phyloP scores from a whole-genome alignment of 768 basidiomycete genomes.

The Boletus vinaceobasis region DNA sequence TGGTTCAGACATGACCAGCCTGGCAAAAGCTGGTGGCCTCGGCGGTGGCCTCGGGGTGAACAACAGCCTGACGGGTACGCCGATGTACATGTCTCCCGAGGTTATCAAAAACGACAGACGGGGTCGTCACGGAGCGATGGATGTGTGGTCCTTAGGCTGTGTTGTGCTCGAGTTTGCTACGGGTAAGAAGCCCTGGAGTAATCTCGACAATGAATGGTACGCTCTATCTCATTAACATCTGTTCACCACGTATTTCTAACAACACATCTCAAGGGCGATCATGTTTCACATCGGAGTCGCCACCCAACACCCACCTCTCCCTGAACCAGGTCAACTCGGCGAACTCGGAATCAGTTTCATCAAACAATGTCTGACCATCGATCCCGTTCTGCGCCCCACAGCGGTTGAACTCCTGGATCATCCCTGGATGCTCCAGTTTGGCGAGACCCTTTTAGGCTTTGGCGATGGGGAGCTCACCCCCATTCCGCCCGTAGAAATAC shows the following conservation, averaged over 20 bases:
- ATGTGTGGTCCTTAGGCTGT: constrained; percentile 97
- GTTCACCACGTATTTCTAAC: not conserved
- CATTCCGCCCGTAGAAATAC: constrained; percentile 43
- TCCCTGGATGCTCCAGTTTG: constrained; percentile 85
- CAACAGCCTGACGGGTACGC: constrained; percentile 93
- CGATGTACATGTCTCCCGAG: constrained; percentile 99
- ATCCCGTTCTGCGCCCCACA: constrained; percentile 77
- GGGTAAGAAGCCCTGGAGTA: constrained; percentile 97
- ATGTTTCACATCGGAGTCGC: constrained; percentile 99
- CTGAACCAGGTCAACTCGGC: constrained; percentile 86
- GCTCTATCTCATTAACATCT: constrained; percentile 14
- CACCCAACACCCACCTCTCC: constrained; percentile 93
- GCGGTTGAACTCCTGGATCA: constrained; percentile 84
- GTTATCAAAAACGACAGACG: constrained; percentile 91
- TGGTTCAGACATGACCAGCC: constrained; percentile 39
- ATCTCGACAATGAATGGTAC: constrained; percentile 98
- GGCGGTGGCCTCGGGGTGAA: constrained; percentile 50
- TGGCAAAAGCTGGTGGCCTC: constrained; percentile 34
- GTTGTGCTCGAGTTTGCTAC: constrained; percentile 97
- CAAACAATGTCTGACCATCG: constrained; percentile 85
- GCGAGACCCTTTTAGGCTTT: constrained; percentile 64
- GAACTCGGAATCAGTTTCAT: constrained; percentile 91
- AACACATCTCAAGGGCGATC: constrained; percentile 71
- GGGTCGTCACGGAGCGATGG: constrained; percentile 92
- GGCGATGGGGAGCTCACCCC: constrained; percentile 60